A percentile compares a stretch with the other conserved stretches of the same genome.
Evolutionary conservation across 345 rosid species (phyloP).

Genomic region (Eutrema yunnanense): DNA sequence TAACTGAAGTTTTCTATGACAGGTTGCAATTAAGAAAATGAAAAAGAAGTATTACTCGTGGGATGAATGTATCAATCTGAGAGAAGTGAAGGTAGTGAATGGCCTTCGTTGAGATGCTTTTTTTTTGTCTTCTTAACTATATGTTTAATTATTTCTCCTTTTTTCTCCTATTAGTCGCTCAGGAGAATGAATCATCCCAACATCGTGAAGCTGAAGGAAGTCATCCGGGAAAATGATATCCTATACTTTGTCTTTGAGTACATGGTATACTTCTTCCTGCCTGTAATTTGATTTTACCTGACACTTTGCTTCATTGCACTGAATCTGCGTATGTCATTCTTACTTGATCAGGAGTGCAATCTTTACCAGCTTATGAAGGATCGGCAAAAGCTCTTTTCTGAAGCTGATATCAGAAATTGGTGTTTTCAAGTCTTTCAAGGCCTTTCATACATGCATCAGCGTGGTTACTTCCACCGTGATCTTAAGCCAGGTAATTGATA

Average conservation of each 20-base stretch:
- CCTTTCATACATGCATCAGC: conserved; percentile 88
- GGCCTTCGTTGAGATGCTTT: background rate
- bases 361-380: conserved; percentile 94
- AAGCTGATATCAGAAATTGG: conserved; percentile 80
- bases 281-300: background rate
- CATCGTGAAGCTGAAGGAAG: conserved; percentile 94
- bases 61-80: conserved; percentile 89
- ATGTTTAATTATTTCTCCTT: background rate
- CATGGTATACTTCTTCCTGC: conserved; percentile 53
- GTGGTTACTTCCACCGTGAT: conserved; percentile 97
- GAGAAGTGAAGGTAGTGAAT: conserved; percentile 84
- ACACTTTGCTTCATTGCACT: background rate
- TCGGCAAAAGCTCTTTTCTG: conserved; percentile 66
- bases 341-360: conserved; percentile 65
- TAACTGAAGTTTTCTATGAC: background rate
- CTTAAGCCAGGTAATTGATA: conserved; percentile 85
- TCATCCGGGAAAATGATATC: conserved; percentile 83
- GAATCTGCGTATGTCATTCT: conserved; percentile 7
- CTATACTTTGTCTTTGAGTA: conserved; percentile 91
- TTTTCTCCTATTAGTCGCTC: conserved; percentile 47
- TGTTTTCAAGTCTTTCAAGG: conserved; percentile 98
- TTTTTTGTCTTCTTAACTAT: background rate
- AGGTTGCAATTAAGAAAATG: conserved; percentile 99
- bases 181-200: conserved; percentile 89
- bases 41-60: conserved; percentile 91